phyloP scores from a whole-genome alignment of 345 rosid species.

The Boechera retrofracta region DNA sequence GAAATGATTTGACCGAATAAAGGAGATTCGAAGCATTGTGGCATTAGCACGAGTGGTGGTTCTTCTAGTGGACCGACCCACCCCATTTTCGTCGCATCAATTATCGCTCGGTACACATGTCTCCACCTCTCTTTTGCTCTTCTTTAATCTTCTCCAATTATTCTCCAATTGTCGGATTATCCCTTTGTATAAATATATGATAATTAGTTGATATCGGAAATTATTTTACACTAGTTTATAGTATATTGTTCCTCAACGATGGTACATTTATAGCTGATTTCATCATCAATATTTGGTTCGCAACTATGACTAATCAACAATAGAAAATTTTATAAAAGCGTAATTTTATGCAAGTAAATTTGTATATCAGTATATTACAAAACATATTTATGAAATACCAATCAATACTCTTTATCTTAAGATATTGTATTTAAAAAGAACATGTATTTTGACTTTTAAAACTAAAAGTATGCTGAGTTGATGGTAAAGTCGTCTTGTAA shows the following conservation, averaged over 20 bases:
- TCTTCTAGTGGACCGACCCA: constrained; percentile 42
- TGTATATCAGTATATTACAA: too few species aligned
- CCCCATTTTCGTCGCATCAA: constrained; percentile 40
- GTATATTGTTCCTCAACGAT: background rate
- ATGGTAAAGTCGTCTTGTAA: too few species aligned
- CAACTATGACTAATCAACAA: too few species aligned
- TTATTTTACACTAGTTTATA: background rate
- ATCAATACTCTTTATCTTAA: too few species aligned
- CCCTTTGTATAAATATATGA: background rate
- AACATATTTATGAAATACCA: too few species aligned
- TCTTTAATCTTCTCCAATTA: background rate
- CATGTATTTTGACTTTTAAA: too few species aligned
- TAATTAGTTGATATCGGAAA: constrained; percentile 3
- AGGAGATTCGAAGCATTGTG: constrained; percentile 30
- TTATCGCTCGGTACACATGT: constrained; percentile 41
- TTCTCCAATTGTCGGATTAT: background rate
- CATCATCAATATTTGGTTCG: too few species aligned
- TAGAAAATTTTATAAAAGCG: too few species aligned
- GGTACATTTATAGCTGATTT: too few species aligned
- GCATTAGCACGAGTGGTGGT: constrained; percentile 38
- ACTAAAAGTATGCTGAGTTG: too few species aligned
- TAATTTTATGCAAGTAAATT: too few species aligned
- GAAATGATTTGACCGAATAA: constrained; percentile 47
- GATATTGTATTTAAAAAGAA: too few species aligned
- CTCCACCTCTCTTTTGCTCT: constrained; percentile 29